These are phyloP conservation scores for Rostrohypoxylon terebratum DNA, from an alignment of 495 filamentous ascomycete species.

Conservation along the genomic window DNA sequence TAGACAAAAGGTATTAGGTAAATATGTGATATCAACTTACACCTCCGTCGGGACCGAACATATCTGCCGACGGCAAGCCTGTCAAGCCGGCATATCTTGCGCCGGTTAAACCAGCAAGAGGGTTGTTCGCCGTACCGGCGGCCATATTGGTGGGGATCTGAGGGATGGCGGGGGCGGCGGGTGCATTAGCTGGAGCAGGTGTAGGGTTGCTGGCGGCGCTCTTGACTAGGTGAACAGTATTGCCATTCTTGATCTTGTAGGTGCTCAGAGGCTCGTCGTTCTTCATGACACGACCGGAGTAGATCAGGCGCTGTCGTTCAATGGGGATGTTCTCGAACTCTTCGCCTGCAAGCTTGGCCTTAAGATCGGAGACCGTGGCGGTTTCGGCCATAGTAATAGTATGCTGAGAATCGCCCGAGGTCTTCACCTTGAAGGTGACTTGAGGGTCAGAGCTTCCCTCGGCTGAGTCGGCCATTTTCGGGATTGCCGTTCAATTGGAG, in stretches of 20 bases:
- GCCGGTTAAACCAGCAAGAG: slow-evolving; percentile 89
- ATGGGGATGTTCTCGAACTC: slow-evolving; percentile 87
- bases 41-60: slow-evolving; percentile 97
- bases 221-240: slow-evolving; percentile 96
- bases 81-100: slow-evolving; percentile 94
- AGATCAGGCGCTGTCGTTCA: slow-evolving; percentile 93
- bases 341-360: slow-evolving; percentile 80
- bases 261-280: slow-evolving; percentile 83
- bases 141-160: slow-evolving; percentile 90
- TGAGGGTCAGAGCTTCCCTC: slow-evolving; percentile 62
- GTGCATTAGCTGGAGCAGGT: slow-evolving; percentile 67
- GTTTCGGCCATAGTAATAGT: slow-evolving; percentile 80
- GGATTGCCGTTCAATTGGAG: slow-evolving; percentile 34
- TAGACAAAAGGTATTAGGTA: background rate
- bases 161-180: slow-evolving; percentile 64
- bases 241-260: slow-evolving; percentile 96
- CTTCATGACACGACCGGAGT: slow-evolving; percentile 96
- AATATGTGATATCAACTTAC: slow-evolving; percentile 72
- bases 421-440: slow-evolving; percentile 95
- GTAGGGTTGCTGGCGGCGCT: slow-evolving; percentile 90
- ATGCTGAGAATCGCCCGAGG: slow-evolving; percentile 85
- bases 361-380: slow-evolving; percentile 86
- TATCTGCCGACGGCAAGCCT: slow-evolving; percentile 84
- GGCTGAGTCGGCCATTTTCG: slow-evolving; percentile 66
- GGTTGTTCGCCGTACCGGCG: slow-evolving; percentile 90